Evolutionary conservation across 345 rosid species (phyloP).

Genomic region (Hibiscus syriacus): DNA sequence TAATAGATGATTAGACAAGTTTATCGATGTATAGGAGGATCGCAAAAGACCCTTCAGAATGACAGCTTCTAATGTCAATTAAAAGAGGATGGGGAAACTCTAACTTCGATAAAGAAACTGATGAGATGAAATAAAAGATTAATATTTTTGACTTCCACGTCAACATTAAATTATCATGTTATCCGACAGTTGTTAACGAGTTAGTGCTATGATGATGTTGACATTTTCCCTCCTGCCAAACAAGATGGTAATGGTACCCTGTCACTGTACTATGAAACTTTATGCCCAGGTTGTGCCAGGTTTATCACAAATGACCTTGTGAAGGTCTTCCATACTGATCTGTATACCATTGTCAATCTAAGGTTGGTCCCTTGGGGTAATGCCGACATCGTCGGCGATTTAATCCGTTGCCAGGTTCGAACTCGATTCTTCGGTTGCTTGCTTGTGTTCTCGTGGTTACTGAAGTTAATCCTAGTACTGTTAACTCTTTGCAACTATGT

Average conservation of each 20-base stretch:
- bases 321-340: conserved; percentile 18
- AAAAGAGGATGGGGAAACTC: too few relatives aligned
- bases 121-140: too few relatives aligned
- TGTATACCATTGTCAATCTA: conserved; percentile 25
- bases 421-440: background rate
- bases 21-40: too few relatives aligned
- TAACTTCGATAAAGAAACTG: too few relatives aligned
- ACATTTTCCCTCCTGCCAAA: background rate
- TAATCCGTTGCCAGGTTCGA: background rate
- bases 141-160: too few relatives aligned
- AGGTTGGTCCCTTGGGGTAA: conserved; percentile 37
- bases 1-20: too few relatives aligned
- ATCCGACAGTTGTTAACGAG: too few relatives aligned
- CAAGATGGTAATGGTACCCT: conserved; percentile 19
- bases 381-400: background rate
- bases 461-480: too few relatives aligned
- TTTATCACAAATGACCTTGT: conserved; percentile 21
- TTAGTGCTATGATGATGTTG: background rate
- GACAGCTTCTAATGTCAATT: too few relatives aligned
- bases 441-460: background rate
- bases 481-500: background rate
- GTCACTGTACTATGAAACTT: conserved; percentile 58
- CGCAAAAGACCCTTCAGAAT: too few relatives aligned
- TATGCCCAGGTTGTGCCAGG: conserved; percentile 60
- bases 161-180: too few relatives aligned